Conservation (phyloP, 345 rosid genomes). For the Populus pruinosa region DNA sequence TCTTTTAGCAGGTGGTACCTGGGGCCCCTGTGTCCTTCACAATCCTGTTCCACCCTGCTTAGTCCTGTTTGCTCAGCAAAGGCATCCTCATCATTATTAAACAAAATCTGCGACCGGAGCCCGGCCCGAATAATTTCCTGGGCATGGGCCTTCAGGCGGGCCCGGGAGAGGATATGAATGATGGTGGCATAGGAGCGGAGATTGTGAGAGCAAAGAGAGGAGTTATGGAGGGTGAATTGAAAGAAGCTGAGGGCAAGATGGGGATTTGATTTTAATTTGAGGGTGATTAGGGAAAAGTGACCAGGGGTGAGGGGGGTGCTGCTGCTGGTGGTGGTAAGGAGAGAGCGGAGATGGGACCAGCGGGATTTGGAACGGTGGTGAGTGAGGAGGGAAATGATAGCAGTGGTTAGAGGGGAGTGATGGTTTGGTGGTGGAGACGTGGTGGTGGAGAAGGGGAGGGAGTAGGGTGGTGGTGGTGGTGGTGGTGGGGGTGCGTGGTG, state of each 20-base stretch:
- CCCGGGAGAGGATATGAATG: conserved; percentile 70
- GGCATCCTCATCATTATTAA: neutral
- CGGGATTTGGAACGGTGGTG: conserved; percentile 82
- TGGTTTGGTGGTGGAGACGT: conserved; percentile 26
- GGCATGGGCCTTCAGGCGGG: conserved; percentile 57
- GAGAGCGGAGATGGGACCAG: conserved; percentile 65
- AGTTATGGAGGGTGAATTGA: conserved; percentile 51
- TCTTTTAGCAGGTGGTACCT: neutral
- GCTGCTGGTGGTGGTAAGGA: conserved; percentile 36
- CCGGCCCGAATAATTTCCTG: conserved; percentile 45
- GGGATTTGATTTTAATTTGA: conserved; percentile 54
- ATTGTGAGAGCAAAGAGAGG: conserved; percentile 59
- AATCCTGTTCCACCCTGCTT: neutral
- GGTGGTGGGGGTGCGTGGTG: neutral
- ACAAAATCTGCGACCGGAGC: conserved; percentile 32
- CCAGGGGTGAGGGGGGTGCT: conserved; percentile 34
- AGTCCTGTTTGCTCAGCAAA: neutral
- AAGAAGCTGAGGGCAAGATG: conserved; percentile 72
- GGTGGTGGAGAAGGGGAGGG: conserved; percentile 6
- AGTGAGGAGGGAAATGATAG: conserved; percentile 60
- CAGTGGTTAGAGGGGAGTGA: conserved; percentile 28
- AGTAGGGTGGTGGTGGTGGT: neutral
- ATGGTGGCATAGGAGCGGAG: conserved; percentile 50
- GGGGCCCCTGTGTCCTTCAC: neutral
- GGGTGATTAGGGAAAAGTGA: conserved; percentile 60